Base-by-base conservation (phyloP, 225 moss, liverwort and hornwort species). In the Marchantia paleacea region DNA sequence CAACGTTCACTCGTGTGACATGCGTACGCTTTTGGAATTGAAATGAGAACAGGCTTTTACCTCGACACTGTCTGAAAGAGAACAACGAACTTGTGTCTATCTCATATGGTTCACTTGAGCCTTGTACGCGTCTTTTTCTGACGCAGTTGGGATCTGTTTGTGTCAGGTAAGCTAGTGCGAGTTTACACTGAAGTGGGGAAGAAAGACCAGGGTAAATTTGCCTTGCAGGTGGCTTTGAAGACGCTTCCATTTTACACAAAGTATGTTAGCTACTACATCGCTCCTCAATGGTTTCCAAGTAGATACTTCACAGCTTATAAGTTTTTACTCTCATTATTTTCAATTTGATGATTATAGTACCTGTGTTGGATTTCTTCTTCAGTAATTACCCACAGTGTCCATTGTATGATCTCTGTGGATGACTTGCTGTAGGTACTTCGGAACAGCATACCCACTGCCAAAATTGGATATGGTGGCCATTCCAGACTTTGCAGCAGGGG, bases 391-490 rank as follows among this genome's bases (percentile, higher is more conserved):
- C 39, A 39, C 39, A 39, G 39, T 39, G 39, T 39, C 39, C 39
- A 39, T 39, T 24, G 7, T 62, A n/a, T n/a, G n/a, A 50, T 18
- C 24, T 12, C n/a, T 11, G 50, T 50, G 50, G n/a, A 24, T 60
- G 30, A 55, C 73, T 81, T 85, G 80, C 73, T 79, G 83, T 77
- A 92, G 92, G 78, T 92, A 92, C 76, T 92, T 92, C 74, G 92
- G 92, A 83, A 91, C 89, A 73, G 79, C 86, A 75, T 92, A 92
- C 80, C 91, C 91, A 52, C 91, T 92, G 80, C 92, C 92, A 64
- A 92, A 92, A 83, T 84, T 92, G 86, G 92, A 92, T 77, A 92
- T 92, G 92, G 91, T 92, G 48, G 92, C 91, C 78, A 91, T 92
- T 60, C 92, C 92, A 65, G 92, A 92, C 84, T 92, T 92, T 67